Conservation (phyloP, 257 asterid species). For the Nicotiana paniculata region DNA sequence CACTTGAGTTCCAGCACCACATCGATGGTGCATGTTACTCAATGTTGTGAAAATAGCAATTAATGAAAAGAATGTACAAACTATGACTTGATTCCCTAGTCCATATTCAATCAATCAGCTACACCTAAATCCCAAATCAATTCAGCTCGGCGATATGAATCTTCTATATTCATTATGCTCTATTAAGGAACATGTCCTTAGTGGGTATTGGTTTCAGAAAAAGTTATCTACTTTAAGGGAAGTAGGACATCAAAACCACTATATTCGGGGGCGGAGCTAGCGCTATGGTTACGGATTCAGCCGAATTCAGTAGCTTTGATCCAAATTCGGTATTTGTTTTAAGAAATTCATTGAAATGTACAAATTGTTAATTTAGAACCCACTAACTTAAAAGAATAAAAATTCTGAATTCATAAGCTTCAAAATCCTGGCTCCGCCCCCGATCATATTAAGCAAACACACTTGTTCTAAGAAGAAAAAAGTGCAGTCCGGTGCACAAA, state of each 20-base stretch:
- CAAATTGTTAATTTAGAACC: no score
- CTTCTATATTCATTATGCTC: constrained; percentile 2
- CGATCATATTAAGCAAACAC: not conserved
- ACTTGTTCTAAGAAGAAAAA: not conserved
- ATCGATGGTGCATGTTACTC: not conserved
- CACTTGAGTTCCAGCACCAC: not conserved
- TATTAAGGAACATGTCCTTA: not conserved
- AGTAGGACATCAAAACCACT: not conserved
- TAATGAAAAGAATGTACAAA: not conserved
- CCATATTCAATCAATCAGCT: not conserved
- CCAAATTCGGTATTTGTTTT: no score
- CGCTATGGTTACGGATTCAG: no score
- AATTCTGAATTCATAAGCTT: no score
- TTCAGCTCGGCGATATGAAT: not conserved
- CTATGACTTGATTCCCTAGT: not conserved
- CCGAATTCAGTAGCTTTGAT: no score
- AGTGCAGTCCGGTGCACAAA: no score
- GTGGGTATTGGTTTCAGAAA: not conserved
- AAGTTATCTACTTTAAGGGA: not conserved
- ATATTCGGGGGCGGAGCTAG: not conserved
- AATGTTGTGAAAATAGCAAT: not conserved
- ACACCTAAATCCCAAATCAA: not conserved
- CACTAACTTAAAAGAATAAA: no score
- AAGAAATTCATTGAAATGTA: no score
- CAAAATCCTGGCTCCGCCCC: no score